Conservation (phyloP, 495 filamentous ascomycete species). For the Poronia punctata region DNA sequence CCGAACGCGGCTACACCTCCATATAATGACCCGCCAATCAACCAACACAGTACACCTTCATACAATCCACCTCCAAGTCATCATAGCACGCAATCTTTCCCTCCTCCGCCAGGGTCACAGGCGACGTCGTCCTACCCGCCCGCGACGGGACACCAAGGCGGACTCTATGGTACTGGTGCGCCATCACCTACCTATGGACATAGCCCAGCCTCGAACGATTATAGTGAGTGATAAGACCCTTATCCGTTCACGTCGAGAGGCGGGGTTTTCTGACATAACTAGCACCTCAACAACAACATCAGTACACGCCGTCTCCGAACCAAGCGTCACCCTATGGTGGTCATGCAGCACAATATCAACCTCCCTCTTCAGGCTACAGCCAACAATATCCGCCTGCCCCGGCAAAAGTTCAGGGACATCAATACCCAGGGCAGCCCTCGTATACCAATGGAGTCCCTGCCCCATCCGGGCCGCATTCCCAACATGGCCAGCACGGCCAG, state of each 20-base stretch:
- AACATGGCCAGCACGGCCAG: conserved; percentile 29
- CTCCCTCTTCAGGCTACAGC: conserved; percentile 24
- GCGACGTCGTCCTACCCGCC: no score
- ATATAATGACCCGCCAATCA: conserved; percentile 22
- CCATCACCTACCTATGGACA: conserved; percentile 20
- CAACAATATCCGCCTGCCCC: conserved; percentile 23
- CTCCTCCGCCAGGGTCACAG: conserved; percentile 18
- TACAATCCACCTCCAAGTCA: conserved; percentile 22
- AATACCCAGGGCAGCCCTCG: conserved; percentile 23
- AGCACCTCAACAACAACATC: conserved; percentile 12
- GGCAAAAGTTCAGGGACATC: conserved; percentile 16
- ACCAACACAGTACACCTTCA: conserved; percentile 22
- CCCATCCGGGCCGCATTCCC: no score
- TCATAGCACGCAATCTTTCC: conserved; percentile 16
- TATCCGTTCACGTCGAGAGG: neutral
- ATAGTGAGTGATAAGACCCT: conserved; percentile 14
- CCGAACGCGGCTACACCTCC: conserved; percentile 20
- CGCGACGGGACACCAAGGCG: no score
- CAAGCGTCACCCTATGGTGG: conserved; percentile 23
- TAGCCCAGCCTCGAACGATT: conserved; percentile 19
- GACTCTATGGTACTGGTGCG: conserved; percentile 14
- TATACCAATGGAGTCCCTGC: conserved; percentile 25
- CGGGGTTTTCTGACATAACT: conserved; percentile 9
- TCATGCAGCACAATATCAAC: conserved; percentile 26
- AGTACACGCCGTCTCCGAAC: conserved; percentile 18